Evolutionary conservation across 192 early-diverging fungal genomes (phyloP), one percentile per base, ranked within the genome.

Genomic region (Coemansia sp.): DNA sequence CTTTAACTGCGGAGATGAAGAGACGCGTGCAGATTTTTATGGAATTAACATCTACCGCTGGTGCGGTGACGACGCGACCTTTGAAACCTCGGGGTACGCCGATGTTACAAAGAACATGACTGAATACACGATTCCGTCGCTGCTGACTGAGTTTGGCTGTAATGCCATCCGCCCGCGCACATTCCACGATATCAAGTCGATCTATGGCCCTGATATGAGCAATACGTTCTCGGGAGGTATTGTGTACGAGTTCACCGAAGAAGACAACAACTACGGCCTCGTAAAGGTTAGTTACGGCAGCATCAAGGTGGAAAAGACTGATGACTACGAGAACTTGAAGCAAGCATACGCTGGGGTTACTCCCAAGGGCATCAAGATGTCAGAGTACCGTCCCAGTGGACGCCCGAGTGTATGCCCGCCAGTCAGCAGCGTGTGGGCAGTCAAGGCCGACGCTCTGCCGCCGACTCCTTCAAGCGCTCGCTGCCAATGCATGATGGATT

Each of bases 111-210:
- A 75, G 42, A 85, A 89, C 56, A 81, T 87, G 60, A 72, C 72
- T 15, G 73, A 72, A 18, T 85, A 86, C 55, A 76, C 73, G 18
- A 83, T 88, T 30, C 89, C 87, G 18, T 85, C 87, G 21, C 73
- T 91, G 48, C 61, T 91, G 45, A 84, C 85, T 57, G 89, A 91
- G 74, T 91, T 80, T 63, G 89, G 89, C 4, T 91, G 89, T 67
- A 88, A 89, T 63, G 41, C 67, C 9, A 75, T 88, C 17, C 67
- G 83, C 13, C 89, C 89, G 9, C 85, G 87, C 39, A 68, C 64
- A 0, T 91, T 91, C 69, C 64, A 81, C 12, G 89, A 91, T 54
- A 79, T 91, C 22, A 66, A 71, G 21, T 80, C 86, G 17, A 67
- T 91, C 27, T 87, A 85, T 55, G 84, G 89, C 15, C 63, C 81